Conservation (phyloP, 139 green algal species). For the Chlamydomonas schloesseri region DNA sequence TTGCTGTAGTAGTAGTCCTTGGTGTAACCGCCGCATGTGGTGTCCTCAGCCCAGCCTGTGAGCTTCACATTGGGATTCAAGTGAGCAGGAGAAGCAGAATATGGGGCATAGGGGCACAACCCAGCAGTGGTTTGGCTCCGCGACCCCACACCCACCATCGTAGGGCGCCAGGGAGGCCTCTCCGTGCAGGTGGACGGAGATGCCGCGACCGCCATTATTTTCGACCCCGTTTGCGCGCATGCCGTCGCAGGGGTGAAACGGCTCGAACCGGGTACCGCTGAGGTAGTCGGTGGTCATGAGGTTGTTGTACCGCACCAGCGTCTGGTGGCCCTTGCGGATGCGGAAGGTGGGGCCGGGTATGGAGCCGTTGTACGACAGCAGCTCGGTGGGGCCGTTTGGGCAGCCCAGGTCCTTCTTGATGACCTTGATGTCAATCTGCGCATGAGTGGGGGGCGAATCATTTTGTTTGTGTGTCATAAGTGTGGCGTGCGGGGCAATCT, state of each 20-base stretch:
- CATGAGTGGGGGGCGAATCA: too few relatives aligned
- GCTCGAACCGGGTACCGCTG: neutral
- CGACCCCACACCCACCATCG: neutral
- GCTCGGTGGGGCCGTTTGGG: neutral
- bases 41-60: constrained; percentile 29
- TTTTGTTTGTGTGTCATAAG: too few relatives aligned
- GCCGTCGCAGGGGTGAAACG: neutral
- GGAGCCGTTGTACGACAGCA: constrained; percentile 18
- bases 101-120: too few relatives aligned
- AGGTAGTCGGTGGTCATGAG: neutral
- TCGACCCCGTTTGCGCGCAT: too few relatives aligned
- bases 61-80: too few relatives aligned
- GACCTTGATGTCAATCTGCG: neutral
- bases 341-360: constrained; percentile 12
- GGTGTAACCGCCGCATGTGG: constrained; percentile 6
- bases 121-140: too few relatives aligned
- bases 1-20: constrained; percentile 34
- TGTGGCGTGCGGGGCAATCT: too few relatives aligned
- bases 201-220: neutral
- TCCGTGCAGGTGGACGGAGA: neutral
- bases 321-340: constrained; percentile 1
- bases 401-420: neutral
- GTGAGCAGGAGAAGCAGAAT: too few relatives aligned
- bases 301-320: constrained; percentile 30
- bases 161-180: neutral